Percentiles rank a stretch among this genome's conserved stretches.
phyloP scores from a whole-genome alignment of 2,329 filamentous ascomycete species.

The Thelonectria rubi region DNA sequence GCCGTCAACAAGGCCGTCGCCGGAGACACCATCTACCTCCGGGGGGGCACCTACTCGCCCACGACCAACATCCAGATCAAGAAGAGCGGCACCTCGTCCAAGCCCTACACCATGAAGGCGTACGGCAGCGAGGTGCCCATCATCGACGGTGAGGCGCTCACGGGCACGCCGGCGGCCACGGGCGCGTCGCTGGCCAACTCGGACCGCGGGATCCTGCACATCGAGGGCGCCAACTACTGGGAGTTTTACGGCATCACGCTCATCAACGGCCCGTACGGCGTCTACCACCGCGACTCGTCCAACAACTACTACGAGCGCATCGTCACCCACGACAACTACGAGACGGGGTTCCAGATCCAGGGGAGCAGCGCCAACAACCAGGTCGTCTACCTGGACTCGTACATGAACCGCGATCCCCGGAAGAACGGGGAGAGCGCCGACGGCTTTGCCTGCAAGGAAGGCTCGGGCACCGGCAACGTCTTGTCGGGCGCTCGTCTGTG shows the following conservation, averaged over 20 bases:
- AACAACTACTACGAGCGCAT: slow-evolving; percentile 49
- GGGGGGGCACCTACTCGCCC: slow-evolving; percentile 54
- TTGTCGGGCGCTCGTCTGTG: slow-evolving; percentile 56
- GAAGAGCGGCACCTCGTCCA: slow-evolving; percentile 51
- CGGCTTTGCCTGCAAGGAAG: slow-evolving; percentile 58
- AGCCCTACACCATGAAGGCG: slow-evolving; percentile 52
- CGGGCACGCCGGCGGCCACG: slow-evolving; percentile 50
- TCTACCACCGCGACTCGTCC: slow-evolving; percentile 46
- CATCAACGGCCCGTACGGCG: slow-evolving; percentile 48
- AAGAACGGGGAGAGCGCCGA: slow-evolving; percentile 63
- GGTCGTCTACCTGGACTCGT: slow-evolving; percentile 53
- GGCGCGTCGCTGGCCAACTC: slow-evolving; percentile 48
- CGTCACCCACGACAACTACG: slow-evolving; percentile 48
- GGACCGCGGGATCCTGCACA: slow-evolving; percentile 56
- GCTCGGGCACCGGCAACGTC: slow-evolving; percentile 56
- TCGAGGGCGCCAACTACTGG: slow-evolving; percentile 54
- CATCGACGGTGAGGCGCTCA: slow-evolving; percentile 53
- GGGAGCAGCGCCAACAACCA: slow-evolving; percentile 46
- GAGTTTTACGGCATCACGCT: slow-evolving; percentile 49
- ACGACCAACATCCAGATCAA: slow-evolving; percentile 58
- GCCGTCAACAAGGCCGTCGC: slow-evolving; percentile 55
- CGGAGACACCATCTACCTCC: slow-evolving; percentile 56
- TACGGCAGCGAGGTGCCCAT: slow-evolving; percentile 54
- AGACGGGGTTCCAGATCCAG: slow-evolving; percentile 50
- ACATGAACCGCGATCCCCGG: slow-evolving; percentile 54